Percentiles rank a stretch among this genome's conserved stretches.
Evolutionary conservation across 306 rosid genomes (phyloP).

Genomic region (Argentina anserina): DNA sequence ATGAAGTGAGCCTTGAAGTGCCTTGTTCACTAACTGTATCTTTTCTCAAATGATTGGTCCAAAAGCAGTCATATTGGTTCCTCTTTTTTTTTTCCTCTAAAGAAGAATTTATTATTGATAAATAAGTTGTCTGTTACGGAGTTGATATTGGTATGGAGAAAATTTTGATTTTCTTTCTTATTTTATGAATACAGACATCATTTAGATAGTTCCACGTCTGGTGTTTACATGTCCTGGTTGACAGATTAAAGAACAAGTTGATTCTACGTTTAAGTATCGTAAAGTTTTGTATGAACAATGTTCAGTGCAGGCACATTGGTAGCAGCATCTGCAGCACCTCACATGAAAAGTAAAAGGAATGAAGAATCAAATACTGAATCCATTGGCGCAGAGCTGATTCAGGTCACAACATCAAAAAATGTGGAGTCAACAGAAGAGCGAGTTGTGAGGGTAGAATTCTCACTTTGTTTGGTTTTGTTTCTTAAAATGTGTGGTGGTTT

Average conservation of each 20-base stretch:
- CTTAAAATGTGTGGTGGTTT: constrained; percentile 1
- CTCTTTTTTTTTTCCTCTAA: no score
- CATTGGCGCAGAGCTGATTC: constrained; percentile 23
- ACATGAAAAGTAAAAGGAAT: constrained; percentile 28
- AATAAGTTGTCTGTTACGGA: not conserved
- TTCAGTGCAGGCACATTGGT: constrained; percentile 51
- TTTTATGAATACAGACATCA: not conserved
- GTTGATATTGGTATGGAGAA: not conserved
- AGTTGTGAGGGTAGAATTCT: constrained; percentile 56
- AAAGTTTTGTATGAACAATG: constrained; percentile 15
- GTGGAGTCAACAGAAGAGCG: constrained; percentile 43
- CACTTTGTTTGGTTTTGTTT: constrained; percentile 7
- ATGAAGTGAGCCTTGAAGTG: not conserved
- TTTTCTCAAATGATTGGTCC: not conserved
- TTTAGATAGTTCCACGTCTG: not conserved
- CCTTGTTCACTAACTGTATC: not conserved
- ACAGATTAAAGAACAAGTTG: not conserved
- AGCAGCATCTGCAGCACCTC: constrained; percentile 25
- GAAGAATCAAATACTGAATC: constrained; percentile 41
- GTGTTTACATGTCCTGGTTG: not conserved
- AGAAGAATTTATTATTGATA: not conserved
- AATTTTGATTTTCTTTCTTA: not conserved
- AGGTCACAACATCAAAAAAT: constrained; percentile 38
- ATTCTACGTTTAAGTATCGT: constrained; percentile 12
- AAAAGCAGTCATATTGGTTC: not conserved